phyloP scores from a whole-genome alignment of 2,329 filamentous ascomycete genomes.

The Sclerotinia trifoliorum region DNA sequence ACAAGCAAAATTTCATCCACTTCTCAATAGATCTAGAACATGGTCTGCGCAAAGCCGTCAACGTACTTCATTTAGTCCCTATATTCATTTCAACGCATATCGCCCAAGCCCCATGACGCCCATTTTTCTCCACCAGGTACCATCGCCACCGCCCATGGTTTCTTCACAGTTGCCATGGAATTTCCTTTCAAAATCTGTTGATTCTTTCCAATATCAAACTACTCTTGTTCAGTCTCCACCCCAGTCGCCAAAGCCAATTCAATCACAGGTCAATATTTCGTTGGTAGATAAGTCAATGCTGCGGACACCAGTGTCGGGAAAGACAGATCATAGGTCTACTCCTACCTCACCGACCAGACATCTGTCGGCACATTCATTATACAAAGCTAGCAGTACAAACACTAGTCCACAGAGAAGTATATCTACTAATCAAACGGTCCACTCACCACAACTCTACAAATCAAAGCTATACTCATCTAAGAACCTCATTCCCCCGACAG shows the following conservation, averaged over 20 bases:
- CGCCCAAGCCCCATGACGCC: not conserved
- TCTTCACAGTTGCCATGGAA: not conserved
- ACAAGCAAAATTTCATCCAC: not conserved
- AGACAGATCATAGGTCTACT: slow-evolving; percentile 11
- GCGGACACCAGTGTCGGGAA: slow-evolving; percentile 1
- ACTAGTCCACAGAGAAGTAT: not conserved
- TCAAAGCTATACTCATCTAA: not conserved
- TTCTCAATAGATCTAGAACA: slow-evolving; percentile 7
- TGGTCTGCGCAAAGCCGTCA: not conserved
- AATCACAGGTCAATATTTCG: not conserved
- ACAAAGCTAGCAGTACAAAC: slow-evolving; percentile 7
- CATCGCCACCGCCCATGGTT: not conserved
- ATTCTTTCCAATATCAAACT: not conserved
- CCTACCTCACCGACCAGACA: not conserved
- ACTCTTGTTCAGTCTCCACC: not conserved
- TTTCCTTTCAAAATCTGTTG: not conserved
- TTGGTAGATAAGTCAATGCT: not conserved
- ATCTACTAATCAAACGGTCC: not conserved
- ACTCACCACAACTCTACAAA: not conserved
- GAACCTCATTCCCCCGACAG: not conserved
- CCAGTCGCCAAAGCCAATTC: not conserved
- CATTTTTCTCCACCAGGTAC: not conserved
- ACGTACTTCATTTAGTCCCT: not conserved
- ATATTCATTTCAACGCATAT: not conserved
- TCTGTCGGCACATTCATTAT: not conserved